A percentile compares a stretch with the other conserved stretches of the same genome.
phyloP scores from a whole-genome alignment of 78 protist species.

The Protostelium mycophagum region DNA sequence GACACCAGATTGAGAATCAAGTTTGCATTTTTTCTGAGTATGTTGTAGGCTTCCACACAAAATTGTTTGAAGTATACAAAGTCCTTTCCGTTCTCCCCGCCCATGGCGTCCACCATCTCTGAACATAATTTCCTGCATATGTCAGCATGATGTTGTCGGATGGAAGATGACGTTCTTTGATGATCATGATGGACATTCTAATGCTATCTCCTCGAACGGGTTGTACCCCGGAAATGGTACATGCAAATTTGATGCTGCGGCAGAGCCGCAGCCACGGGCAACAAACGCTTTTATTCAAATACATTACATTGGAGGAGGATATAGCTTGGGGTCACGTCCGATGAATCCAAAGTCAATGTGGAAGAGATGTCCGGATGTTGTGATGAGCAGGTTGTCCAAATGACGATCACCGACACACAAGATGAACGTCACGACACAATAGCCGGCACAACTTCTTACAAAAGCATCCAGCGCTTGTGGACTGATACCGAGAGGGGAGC shows the following conservation, averaged over 20 bases:
- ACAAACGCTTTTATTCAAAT: no score
- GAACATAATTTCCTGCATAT: slow-evolving; percentile 36
- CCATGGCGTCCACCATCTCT: slow-evolving; percentile 98
- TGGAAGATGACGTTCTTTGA: neutral
- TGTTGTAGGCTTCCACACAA: slow-evolving; percentile 88
- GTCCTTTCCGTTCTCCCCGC: slow-evolving; percentile 76
- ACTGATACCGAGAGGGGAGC: slow-evolving; percentile 67
- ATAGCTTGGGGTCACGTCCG: slow-evolving; percentile 93
- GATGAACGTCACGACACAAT: slow-evolving; percentile 92
- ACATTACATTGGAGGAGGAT: slow-evolving; percentile 94
- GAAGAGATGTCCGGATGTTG: slow-evolving; percentile 78
- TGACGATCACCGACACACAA: slow-evolving; percentile 96
- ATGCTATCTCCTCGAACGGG: no score
- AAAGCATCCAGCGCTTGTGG: slow-evolving; percentile 74
- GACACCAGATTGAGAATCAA: slow-evolving; percentile 86
- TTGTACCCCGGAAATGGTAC: no score
- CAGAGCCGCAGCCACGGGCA: no score
- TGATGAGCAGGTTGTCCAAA: slow-evolving; percentile 88
- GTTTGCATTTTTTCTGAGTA: slow-evolving; percentile 81
- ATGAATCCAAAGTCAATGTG: slow-evolving; percentile 98
- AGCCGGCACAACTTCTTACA: slow-evolving; percentile 89
- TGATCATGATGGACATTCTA: no score
- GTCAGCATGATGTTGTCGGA: neutral
- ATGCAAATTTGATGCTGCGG: no score
- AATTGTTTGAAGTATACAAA: slow-evolving; percentile 68